Evolutionary conservation across 2,329 filamentous ascomycete genomes (phyloP), one percentile per base, ranked within the genome.

Genomic region (Diplodia mutila): DNA sequence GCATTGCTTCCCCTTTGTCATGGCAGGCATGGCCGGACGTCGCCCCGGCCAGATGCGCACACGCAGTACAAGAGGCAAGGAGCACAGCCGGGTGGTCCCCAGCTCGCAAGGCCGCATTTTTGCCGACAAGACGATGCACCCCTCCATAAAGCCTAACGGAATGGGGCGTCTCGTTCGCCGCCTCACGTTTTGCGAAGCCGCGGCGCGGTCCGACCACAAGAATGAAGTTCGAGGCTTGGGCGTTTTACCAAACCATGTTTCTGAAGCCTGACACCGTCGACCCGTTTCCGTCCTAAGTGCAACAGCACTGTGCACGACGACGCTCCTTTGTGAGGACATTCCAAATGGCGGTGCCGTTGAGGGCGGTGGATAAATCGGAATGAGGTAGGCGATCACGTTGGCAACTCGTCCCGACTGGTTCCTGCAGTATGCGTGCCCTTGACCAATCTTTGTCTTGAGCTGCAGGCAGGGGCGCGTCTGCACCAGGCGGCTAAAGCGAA

Each of bases 351-450:
- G 54, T 25, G 54, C 23, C 32, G 25, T 37, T n/a, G 21, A 21
- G 16, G 14, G 14, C 5, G 27, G 18, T 61, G 57, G 57, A 11
- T 61, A 32, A 61, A 25, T 61, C 57, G 57, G 57, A 61, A 61
- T n/a, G 42, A 37, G 2, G 59, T 25, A n/a, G 59, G 29, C 42
- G 59, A 37, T 48, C 55, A 61, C 23, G 39, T 42, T 48, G 39
- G 59, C 46, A 63, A 63, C 27, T 51, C 42, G 18, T 63, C 46
- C 27, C 59, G 59, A 51, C n/a, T 48, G 42, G 59, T 63, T 63
- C 59, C 59, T 63, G 59, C 59, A 63, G 59, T 25, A 51, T 61
- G 57, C 16, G 57, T 9, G 2, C 57, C 48, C 59, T 25, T 42
- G 42, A 63, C 59, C 55, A 23, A 29, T 63, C 46, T 7, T 37